Percentiles rank a stretch among this genome's conserved stretches.
These are phyloP conservation scores for Casaregolazyma lundiana DNA, from an alignment of 1,139 yeast species.

Conservation along the genomic window DNA sequence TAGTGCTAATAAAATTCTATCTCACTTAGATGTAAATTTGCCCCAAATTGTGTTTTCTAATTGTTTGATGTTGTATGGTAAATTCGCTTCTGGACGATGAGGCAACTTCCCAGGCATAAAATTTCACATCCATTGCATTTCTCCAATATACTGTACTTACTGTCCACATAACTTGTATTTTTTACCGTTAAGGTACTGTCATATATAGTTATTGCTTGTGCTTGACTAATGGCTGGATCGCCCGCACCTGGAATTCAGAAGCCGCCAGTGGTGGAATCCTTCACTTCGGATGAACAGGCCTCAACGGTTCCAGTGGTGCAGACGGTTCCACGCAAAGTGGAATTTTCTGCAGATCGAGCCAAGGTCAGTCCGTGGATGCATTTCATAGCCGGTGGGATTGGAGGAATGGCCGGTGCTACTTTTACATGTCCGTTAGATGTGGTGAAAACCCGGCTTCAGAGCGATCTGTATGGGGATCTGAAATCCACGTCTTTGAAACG, in stretches of 20 bases:
- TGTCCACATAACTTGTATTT: too few relatives aligned
- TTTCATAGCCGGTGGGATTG: conserved; percentile 97
- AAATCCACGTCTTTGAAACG: conserved; percentile 13
- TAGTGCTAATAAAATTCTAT: conserved; percentile 4
- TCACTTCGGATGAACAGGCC: conserved; percentile 21
- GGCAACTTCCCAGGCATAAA: too few relatives aligned
- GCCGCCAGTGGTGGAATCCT: conserved; percentile 22
- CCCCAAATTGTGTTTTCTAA: too few relatives aligned
- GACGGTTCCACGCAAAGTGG: conserved; percentile 18
- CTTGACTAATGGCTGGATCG: too few relatives aligned
- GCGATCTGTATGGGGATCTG: conserved; percentile 56
- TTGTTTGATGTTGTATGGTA: too few relatives aligned
- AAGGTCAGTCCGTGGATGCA: conserved; percentile 83
- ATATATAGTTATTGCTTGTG: too few relatives aligned
- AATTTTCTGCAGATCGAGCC: conserved; percentile 19
- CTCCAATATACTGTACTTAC: too few relatives aligned
- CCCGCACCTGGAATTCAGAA: neutral
- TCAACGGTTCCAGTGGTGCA: conserved; percentile 23
- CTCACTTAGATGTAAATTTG: neutral
- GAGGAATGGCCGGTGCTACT: conserved; percentile 97
- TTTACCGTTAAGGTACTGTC: too few relatives aligned
- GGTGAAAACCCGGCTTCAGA: conserved; percentile 90
- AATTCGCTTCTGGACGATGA: too few relatives aligned
- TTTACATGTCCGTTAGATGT: conserved; percentile 95
- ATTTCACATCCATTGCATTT: too few relatives aligned